Evolutionary conservation across 2,329 filamentous ascomycete species (phyloP).

Genomic region (Colletotrichum australisinense): DNA sequence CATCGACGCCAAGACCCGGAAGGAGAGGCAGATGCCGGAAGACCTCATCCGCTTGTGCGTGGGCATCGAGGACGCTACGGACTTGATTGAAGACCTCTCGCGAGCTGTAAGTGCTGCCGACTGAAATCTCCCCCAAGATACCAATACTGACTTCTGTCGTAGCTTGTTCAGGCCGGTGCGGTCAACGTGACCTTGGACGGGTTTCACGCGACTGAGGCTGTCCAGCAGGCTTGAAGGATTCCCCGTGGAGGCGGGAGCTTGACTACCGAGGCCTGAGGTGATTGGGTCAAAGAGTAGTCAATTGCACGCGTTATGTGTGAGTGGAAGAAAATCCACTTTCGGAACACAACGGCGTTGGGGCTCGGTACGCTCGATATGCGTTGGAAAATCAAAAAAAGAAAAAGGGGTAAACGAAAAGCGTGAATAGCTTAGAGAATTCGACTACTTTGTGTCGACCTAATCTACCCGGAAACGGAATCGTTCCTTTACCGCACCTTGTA

Average conservation of each 20-base stretch:
- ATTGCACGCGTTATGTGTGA: not conserved
- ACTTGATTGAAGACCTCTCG: slow-evolving; percentile 92
- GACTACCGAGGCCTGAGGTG: not conserved
- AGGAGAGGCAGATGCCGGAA: slow-evolving; percentile 92
- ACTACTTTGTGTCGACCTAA: not conserved
- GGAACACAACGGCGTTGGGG: not conserved
- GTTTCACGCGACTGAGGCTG: slow-evolving; percentile 70
- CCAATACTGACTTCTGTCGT: slow-evolving; percentile 39
- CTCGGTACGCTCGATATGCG: not conserved
- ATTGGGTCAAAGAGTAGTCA: not conserved
- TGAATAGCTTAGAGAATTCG: not conserved
- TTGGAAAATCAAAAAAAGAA: not conserved
- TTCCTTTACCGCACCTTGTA: not conserved
- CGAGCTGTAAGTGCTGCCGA: slow-evolving; percentile 78
- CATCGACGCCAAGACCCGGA: slow-evolving; percentile 93
- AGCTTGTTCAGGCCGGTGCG: slow-evolving; percentile 94
- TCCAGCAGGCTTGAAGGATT: not conserved
- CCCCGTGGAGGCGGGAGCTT: not conserved
- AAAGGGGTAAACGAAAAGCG: not conserved
- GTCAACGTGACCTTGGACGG: slow-evolving; percentile 88
- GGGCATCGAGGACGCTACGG: slow-evolving; percentile 92
- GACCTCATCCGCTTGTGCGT: slow-evolving; percentile 96
- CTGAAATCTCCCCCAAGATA: not conserved
- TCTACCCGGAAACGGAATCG: not conserved
- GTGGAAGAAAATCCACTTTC: slow-evolving; percentile 15